Base-by-base conservation (phyloP, 345 rosid genomes). In the Pistacia vera region DNA sequence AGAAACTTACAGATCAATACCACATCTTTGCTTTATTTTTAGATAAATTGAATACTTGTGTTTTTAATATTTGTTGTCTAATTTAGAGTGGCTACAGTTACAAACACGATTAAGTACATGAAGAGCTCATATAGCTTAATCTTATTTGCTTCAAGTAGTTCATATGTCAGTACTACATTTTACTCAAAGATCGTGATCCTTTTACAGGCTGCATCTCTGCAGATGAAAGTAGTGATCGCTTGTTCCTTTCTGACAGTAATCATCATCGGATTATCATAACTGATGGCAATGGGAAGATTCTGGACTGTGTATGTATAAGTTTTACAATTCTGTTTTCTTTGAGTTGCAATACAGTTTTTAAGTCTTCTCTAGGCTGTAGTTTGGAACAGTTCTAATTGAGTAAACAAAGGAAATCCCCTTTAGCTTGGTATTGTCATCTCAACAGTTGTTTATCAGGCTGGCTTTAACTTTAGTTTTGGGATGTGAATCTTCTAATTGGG, bases 231-330 rank as follows among this genome's bases (percentile, higher is more conserved):
- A 88, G 91, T 33, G 61, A 79, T 68, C 88, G 88, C 44, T 68
- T 96, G 60, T 93, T 93, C 82, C 84, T 96, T 76, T 96, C 99
- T 41, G 99, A 96, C 86, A 89, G 88, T 86, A 93, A 93, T 80
- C 97, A 96, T 88, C 99, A 96, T 83, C 95, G 99, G 33, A 84
- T 96, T 69, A 84, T 96, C 51, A 76, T 91, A 71, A 79, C 76
- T 56, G 88, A 89, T 56, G 83, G 81, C 46, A 78, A 55, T 60
- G 98, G 99, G 73, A 86, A 83, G 82, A 87, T 96, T 77, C 81
- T 92, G 73, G 97, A 96, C 70, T 88, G 89, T 80, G 99, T 93
- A 87, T 76, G 99, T 88, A 66, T 68, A 16, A 41, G 28, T 55
- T 66, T 22, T 68, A 30, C 14, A 8, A 44, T 48, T 68, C 35